Evolutionary conservation across 345 rosid species (phyloP).

Genomic region (Dipteronia dyeriana): DNA sequence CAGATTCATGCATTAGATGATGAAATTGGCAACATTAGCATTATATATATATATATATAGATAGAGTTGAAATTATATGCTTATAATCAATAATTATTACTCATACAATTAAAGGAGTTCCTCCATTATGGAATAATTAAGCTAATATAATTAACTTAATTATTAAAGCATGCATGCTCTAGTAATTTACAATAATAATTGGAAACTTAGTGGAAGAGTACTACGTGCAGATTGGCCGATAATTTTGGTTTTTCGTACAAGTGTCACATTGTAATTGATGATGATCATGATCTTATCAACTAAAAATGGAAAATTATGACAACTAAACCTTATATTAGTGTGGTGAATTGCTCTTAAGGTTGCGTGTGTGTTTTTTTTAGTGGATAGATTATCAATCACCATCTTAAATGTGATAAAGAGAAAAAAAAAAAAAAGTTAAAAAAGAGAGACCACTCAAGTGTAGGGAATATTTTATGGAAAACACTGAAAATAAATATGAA

Average conservation of each 20-base stretch:
- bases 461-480: too few species aligned
- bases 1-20: conserved; percentile 10
- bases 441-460: neutral
- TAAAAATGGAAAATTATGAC: neutral
- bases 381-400: conserved; percentile 9
- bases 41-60: neutral
- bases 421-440: neutral
- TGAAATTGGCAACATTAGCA: neutral
- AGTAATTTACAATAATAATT: conserved; percentile 6
- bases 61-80: conserved; percentile 2
- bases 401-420: neutral
- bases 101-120: conserved; percentile 16
- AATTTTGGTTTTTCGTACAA: conserved; percentile 30
- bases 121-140: conserved; percentile 3
- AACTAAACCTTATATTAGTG: neutral
- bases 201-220: conserved; percentile 24
- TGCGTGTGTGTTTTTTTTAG: neutral
- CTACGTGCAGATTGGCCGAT: conserved; percentile 26
- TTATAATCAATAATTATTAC: conserved; percentile 3
- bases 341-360: conserved; percentile 8
- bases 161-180: neutral
- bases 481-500: too few species aligned
- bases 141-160: neutral
- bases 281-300: neutral
- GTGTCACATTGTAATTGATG: too few species aligned